Evolutionary conservation across 2,329 filamentous ascomycete genomes (phyloP).

Genomic region (Chaetoscypha palmicola): DNA sequence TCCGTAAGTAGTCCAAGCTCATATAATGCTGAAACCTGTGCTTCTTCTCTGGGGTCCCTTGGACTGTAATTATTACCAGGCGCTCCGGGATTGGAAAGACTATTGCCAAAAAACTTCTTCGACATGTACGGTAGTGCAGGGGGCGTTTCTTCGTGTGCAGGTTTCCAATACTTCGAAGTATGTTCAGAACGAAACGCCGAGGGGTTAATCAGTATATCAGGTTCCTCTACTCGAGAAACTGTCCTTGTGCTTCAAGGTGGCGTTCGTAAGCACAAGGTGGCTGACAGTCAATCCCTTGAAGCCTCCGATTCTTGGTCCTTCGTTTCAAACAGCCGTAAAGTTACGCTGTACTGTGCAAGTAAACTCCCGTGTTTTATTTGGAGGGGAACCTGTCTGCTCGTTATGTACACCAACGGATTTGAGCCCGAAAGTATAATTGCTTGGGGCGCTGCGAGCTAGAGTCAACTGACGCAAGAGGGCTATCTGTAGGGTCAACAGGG

Average conservation of each 20-base stretch:
- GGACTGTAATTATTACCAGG: neutral
- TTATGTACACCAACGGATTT: neutral
- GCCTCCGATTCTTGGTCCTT: neutral
- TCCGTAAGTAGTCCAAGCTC: slow-evolving; percentile 29
- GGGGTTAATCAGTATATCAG: neutral
- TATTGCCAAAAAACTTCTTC: slow-evolving; percentile 23
- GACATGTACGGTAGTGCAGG: slow-evolving; percentile 24
- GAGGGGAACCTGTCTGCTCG: too few species aligned
- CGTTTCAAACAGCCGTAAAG: neutral
- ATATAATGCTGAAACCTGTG: slow-evolving; percentile 28
- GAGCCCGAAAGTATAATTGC: neutral
- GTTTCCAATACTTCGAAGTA: too few species aligned
- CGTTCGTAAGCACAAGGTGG: neutral
- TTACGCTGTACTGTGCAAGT: neutral
- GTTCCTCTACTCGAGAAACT: neutral
- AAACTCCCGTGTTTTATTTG: too few species aligned
- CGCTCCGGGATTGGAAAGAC: slow-evolving; percentile 2
- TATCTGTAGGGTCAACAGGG: neutral
- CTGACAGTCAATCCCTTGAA: neutral
- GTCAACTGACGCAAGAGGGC: neutral
- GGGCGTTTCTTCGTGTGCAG: neutral
- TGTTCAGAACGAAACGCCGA: neutral
- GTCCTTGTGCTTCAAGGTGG: neutral
- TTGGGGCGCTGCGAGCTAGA: neutral
- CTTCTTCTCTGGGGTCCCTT: slow-evolving; percentile 17